A percentile compares a stretch with the other conserved stretches of the same genome.
Evolutionary conservation across 2,329 filamentous ascomycete species (phyloP).

Genomic region (Alternaria brassicicola): DNA sequence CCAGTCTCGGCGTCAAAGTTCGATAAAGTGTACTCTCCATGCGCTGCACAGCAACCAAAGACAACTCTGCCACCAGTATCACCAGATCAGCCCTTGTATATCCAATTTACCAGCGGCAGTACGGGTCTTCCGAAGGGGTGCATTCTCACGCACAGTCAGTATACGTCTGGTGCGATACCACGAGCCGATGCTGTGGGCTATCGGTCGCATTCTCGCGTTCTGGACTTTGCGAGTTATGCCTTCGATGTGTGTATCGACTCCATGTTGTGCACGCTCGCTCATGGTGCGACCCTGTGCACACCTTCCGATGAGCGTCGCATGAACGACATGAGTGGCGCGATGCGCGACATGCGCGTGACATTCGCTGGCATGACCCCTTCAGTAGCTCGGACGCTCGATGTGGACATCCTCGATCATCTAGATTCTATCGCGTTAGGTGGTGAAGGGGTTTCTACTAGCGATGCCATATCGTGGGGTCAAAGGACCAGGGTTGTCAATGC

Average conservation of each 20-base stretch:
- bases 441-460: constrained; percentile 43
- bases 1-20: constrained; percentile 44
- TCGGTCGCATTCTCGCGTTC: constrained; percentile 38
- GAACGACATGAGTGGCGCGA: constrained; percentile 54
- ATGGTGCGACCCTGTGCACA: constrained; percentile 46
- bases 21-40: constrained; percentile 35
- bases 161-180: constrained; percentile 45
- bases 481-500: constrained; percentile 44
- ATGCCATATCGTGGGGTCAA: constrained; percentile 53
- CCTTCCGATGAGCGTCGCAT: constrained; percentile 55
- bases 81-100: constrained; percentile 38
- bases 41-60: constrained; percentile 35
- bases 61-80: constrained; percentile 34
- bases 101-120: constrained; percentile 47
- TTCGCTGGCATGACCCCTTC: constrained; percentile 48
- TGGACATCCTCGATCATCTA: constrained; percentile 50
- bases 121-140: constrained; percentile 46
- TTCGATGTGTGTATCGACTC: constrained; percentile 48
- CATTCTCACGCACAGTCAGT: constrained; percentile 44
- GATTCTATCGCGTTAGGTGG: constrained; percentile 53
- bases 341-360: constrained; percentile 44
- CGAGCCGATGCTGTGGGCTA: constrained; percentile 45
- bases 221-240: constrained; percentile 48
- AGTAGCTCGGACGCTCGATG: constrained; percentile 45
- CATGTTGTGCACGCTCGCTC: constrained; percentile 44